Percentiles rank a stretch among this genome's conserved stretches.
phyloP scores from a whole-genome alignment of 352 stramenopile genomes.

The Phytophthora sp. region DNA sequence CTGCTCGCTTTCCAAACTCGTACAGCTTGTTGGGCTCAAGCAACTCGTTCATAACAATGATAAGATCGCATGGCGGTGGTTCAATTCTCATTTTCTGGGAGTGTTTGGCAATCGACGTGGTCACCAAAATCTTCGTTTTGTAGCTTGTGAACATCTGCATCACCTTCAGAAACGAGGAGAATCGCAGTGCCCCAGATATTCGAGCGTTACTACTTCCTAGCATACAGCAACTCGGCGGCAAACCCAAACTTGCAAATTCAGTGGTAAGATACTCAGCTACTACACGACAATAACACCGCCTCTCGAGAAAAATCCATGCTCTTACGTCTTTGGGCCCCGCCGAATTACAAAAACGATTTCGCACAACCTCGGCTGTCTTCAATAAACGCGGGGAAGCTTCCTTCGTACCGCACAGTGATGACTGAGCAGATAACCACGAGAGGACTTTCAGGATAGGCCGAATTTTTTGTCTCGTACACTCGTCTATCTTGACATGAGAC shows the following conservation, averaged over 20 bases:
- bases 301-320: constrained; percentile 77
- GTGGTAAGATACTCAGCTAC: constrained; percentile 80
- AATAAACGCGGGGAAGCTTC: constrained; percentile 60
- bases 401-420: constrained; percentile 35
- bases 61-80: constrained; percentile 63
- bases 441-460: constrained; percentile 66
- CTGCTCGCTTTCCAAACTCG: constrained; percentile 61
- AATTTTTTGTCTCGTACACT: constrained; percentile 39
- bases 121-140: constrained; percentile 75
- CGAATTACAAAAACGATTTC: constrained; percentile 50
- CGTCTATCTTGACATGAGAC: constrained; percentile 44
- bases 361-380: constrained; percentile 59
- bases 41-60: constrained; percentile 82
- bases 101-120: constrained; percentile 70
- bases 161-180: constrained; percentile 75
- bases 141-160: constrained; percentile 63
- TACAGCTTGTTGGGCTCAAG: constrained; percentile 78
- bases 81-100: constrained; percentile 52
- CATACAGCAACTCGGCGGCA: constrained; percentile 79
- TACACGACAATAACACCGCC: constrained; percentile 70
- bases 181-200: constrained; percentile 58
- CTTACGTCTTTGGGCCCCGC: constrained; percentile 23
- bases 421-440: constrained; percentile 44
- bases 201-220: constrained; percentile 71
- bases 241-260: constrained; percentile 38